phyloP scores from a whole-genome alignment of 345 rosid species.

The Pistacia vera region DNA sequence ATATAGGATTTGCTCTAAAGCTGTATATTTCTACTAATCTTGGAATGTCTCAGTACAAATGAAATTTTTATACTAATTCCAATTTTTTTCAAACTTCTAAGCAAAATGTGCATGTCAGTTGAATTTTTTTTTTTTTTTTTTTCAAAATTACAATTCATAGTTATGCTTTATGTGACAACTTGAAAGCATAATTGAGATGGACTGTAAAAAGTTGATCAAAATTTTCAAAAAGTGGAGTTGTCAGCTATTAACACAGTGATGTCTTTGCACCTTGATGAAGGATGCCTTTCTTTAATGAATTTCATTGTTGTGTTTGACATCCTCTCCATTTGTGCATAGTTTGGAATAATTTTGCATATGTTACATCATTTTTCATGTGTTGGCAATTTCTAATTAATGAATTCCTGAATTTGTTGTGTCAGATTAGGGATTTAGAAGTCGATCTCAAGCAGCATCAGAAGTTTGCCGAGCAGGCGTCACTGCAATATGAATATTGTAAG shows the following conservation, averaged over 20 bases:
- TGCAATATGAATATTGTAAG: slow-evolving; percentile 60
- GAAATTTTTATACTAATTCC: background rate
- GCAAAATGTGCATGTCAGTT: too few species aligned
- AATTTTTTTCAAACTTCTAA: too few species aligned
- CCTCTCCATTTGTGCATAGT: background rate
- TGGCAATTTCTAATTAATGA: background rate
- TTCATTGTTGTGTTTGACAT: background rate
- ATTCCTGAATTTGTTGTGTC: slow-evolving; percentile 21
- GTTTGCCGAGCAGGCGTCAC: slow-evolving; percentile 59
- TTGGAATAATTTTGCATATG: background rate
- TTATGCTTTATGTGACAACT: background rate
- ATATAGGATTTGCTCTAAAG: background rate
- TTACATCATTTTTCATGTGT: background rate
- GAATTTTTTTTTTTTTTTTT: too few species aligned
- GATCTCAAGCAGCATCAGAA: slow-evolving; percentile 73
- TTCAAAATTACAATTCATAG: too few species aligned
- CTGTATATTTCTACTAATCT: background rate
- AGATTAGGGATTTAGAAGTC: slow-evolving; percentile 73
- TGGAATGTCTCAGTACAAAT: background rate
- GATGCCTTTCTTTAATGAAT: background rate
- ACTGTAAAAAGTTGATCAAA: background rate
- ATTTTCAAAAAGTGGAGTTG: background rate
- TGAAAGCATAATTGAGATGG: background rate
- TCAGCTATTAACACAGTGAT: background rate
- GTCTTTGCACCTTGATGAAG: background rate